These are phyloP conservation scores for Curvularia sp. DNA, from an alignment of 2,329 filamentous ascomycete genomes.

Conservation along the genomic window DNA sequence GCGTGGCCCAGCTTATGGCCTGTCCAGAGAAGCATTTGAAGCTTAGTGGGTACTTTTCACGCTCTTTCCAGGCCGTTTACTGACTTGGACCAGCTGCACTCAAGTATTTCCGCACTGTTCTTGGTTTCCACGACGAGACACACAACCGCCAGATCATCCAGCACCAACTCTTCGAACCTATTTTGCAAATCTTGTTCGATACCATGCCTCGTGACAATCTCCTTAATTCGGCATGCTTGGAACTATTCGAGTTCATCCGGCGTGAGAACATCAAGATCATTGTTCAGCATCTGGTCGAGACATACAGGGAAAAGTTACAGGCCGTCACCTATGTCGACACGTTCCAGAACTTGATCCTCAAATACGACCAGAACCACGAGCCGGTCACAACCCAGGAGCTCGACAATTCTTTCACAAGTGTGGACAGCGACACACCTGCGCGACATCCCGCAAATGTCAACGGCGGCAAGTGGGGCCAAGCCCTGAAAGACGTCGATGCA, in stretches of 20 bases:
- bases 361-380: conserved; percentile 75
- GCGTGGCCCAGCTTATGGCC: conserved; percentile 81
- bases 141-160: conserved; percentile 86
- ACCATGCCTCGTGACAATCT: conserved; percentile 93
- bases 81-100: conserved; percentile 71
- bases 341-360: conserved; percentile 76
- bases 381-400: conserved; percentile 66
- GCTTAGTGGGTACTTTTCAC: conserved; percentile 67
- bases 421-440: conserved; percentile 62
- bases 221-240: conserved; percentile 89
- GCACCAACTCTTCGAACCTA: conserved; percentile 80
- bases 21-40: conserved; percentile 92
- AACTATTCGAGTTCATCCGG: conserved; percentile 91
- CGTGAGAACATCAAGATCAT: conserved; percentile 69
- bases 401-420: conserved; percentile 72
- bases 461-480: conserved; percentile 68
- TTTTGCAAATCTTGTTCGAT: conserved; percentile 81
- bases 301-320: conserved; percentile 78
- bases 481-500: conserved; percentile 81
- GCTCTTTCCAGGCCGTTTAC: neutral
- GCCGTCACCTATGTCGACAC: conserved; percentile 83
- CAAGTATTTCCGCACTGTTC: conserved; percentile 89
- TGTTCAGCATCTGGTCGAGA: conserved; percentile 82
- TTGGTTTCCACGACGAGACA: conserved; percentile 87
- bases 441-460: conserved; percentile 59